Evolutionary conservation across 306 rosid species (phyloP).

Genomic region (Vicia sativa): DNA sequence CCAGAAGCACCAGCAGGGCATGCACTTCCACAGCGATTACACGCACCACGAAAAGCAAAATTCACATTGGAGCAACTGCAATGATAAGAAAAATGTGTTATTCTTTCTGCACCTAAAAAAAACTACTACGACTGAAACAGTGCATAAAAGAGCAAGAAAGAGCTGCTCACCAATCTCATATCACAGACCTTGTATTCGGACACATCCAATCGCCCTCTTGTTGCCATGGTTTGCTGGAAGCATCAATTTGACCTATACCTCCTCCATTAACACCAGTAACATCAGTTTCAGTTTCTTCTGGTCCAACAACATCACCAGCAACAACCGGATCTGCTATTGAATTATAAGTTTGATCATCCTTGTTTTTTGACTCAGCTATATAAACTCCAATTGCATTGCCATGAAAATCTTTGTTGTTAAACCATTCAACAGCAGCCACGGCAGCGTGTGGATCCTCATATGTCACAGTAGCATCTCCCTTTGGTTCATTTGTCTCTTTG

Average conservation of each 20-base stretch:
- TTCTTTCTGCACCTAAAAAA: conserved; percentile 34
- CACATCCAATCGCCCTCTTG: conserved; percentile 99
- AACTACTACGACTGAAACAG: conserved; percentile 18
- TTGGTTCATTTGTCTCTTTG: conserved; percentile 90
- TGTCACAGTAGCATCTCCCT: conserved; percentile 97
- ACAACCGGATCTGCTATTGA: conserved; percentile 55
- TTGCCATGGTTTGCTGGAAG: conserved; percentile 92
- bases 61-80: conserved; percentile 92
- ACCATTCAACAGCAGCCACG: conserved; percentile 95
- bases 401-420: conserved; percentile 90
- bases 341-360: conserved; percentile 67
- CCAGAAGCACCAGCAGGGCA: conserved; percentile 93
- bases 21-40: conserved; percentile 98
- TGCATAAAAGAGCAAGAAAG: conserved; percentile 69
- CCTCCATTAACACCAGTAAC: conserved; percentile 61
- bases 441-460: conserved; percentile 99
- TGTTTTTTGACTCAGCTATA: conserved; percentile 91
- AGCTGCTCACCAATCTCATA: conserved; percentile 99
- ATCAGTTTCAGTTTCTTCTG: conserved; percentile 58
- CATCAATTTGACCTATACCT: conserved; percentile 78
- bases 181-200: conserved; percentile 99
- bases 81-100: conserved; percentile 43
- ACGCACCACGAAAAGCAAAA: conserved; percentile 99
- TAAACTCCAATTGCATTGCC: conserved; percentile 84
- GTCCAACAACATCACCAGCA: conserved; percentile 48